These are phyloP conservation scores for Auxenochlorella protothecoides DNA, from an alignment of 139 green algal genomes.

Conservation along the genomic window DNA sequence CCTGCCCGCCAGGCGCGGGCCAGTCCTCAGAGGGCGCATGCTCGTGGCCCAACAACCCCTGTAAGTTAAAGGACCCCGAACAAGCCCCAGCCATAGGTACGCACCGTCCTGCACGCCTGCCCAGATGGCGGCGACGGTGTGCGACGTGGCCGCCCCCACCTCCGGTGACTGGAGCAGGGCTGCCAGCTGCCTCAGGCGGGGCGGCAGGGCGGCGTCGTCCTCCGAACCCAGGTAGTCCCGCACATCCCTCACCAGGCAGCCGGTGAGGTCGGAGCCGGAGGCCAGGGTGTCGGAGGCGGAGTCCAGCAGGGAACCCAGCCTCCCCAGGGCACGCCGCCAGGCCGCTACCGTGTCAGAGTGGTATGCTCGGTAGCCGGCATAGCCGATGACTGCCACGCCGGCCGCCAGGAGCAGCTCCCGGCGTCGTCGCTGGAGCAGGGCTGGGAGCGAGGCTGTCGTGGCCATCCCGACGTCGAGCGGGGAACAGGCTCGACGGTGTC, in stretches of 20 bases:
- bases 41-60: no score
- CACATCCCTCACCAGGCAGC: constrained; percentile 21
- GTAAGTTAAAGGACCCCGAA: no score
- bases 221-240: constrained; percentile 28
- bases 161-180: constrained; percentile 29
- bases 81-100: no score
- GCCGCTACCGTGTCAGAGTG: constrained; percentile 4
- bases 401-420: no score
- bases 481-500: no score
- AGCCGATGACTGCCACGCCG: neutral
- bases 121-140: constrained; percentile 12
- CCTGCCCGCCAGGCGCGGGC: no score
- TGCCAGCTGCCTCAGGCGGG: constrained; percentile 29
- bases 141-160: constrained; percentile 2
- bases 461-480: no score
- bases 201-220: constrained; percentile 15
- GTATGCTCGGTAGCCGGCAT: constrained; percentile 22
- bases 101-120: constrained; percentile 4
- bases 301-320: constrained; percentile 14
- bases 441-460: no score
- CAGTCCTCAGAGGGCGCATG: no score
- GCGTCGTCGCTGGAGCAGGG: no score
- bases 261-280: constrained; percentile 20
- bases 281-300: constrained; percentile 28
- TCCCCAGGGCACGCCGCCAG: constrained; percentile 1